A percentile compares a stretch with the other conserved stretches of the same genome.
phyloP scores from a whole-genome alignment of 139 green algal genomes.

The Chlamydomonas eustigma region DNA sequence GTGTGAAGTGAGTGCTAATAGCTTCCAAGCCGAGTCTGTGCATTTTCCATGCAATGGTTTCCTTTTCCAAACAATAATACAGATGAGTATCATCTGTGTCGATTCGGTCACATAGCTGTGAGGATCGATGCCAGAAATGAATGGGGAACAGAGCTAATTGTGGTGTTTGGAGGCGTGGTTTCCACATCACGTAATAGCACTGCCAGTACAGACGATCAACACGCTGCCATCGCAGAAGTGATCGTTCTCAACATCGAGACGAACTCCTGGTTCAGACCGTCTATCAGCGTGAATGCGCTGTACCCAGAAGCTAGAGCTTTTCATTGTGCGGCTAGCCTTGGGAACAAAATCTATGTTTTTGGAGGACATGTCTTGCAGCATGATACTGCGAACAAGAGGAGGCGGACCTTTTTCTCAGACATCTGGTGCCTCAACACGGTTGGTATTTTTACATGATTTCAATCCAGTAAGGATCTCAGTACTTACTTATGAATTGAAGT shows the following conservation, averaged over 20 bases:
- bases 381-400: constrained; percentile 43
- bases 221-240: constrained; percentile 34
- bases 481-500: too few species aligned
- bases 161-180: constrained; percentile 32
- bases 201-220: background rate
- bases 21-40: too few species aligned
- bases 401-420: constrained; percentile 74
- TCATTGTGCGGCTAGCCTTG: constrained; percentile 49
- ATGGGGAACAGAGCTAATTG: constrained; percentile 30
- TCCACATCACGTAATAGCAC: background rate
- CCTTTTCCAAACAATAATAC: too few species aligned
- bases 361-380: constrained; percentile 61
- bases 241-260: constrained; percentile 33
- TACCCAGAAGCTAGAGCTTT: constrained; percentile 56
- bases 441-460: too few species aligned
- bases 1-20: background rate
- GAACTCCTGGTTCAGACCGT: constrained; percentile 31
- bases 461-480: too few species aligned
- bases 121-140: constrained; percentile 9
- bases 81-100: background rate
- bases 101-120: constrained; percentile 35
- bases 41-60: too few species aligned
- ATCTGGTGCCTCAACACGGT: constrained; percentile 70
- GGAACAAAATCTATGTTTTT: constrained; percentile 54
- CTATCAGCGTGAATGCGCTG: background rate